These are phyloP conservation scores for Barnettozyma vustinii DNA, from an alignment of 805 yeast species.

Conservation along the genomic window DNA sequence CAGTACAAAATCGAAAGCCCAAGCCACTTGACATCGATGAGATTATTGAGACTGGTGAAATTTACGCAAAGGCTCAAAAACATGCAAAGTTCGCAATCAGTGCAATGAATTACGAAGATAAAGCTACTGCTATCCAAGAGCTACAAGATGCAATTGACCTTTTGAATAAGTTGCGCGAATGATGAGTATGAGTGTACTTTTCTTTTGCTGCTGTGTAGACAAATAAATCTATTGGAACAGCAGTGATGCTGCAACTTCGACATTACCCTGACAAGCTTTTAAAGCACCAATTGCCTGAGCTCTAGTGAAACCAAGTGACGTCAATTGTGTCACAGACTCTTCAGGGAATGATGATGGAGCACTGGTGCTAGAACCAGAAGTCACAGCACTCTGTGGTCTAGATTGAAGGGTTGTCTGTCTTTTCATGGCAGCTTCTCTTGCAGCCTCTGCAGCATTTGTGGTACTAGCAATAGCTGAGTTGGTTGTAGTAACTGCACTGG, in stretches of 20 bases:
- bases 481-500: constrained; percentile 9
- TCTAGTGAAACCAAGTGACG: constrained; percentile 66
- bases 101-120: constrained; percentile 74
- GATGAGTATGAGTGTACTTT: not conserved
- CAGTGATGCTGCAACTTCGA: constrained; percentile 81
- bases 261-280: constrained; percentile 63
- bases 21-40: constrained; percentile 32
- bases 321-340: constrained; percentile 39
- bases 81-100: constrained; percentile 72
- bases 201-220: not conserved
- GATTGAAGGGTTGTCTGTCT: constrained; percentile 7
- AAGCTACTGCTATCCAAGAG: constrained; percentile 61
- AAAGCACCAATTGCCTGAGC: constrained; percentile 62
- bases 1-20: constrained; percentile 1
- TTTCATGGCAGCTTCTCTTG: constrained; percentile 21
- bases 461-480: constrained; percentile 5
- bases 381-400: not conserved
- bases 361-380: not conserved
- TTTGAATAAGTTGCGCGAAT: constrained; percentile 13
- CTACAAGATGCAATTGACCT: constrained; percentile 48
- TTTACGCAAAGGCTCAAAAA: constrained; percentile 56
- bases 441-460: constrained; percentile 3
- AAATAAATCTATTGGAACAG: constrained; percentile 46
- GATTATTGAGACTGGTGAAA: constrained; percentile 50
- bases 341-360: constrained; percentile 27